These are phyloP conservation scores for Neurospora sp. DNA, from an alignment of 495 filamentous ascomycete genomes.

Conservation along the genomic window DNA sequence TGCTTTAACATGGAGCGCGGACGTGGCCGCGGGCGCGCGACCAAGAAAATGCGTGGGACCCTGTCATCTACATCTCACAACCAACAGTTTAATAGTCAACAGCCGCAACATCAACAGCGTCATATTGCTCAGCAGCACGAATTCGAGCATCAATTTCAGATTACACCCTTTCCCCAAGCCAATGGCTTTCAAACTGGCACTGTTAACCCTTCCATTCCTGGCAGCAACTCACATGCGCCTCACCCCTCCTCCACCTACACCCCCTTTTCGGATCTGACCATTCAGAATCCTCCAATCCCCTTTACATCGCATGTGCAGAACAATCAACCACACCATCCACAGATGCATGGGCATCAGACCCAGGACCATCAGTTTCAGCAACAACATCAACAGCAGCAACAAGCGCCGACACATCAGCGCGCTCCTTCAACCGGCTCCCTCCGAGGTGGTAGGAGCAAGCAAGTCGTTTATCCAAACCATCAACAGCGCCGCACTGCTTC, in stretches of 20 bases:
- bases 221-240: neutral
- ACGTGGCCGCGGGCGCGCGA: conserved; percentile 20
- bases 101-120: conserved; percentile 2
- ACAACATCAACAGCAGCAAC: conserved; percentile 1
- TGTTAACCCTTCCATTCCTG: neutral
- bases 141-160: neutral
- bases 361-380: neutral
- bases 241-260: neutral
- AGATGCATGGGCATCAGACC: neutral
- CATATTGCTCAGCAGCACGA: neutral
- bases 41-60: conserved; percentile 20
- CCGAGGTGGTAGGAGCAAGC: conserved; percentile 10
- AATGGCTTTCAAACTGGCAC: neutral
- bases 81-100: neutral
- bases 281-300: neutral
- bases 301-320: neutral
- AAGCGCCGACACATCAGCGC: neutral
- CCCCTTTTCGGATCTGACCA: neutral
- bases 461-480: neutral
- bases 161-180: neutral
- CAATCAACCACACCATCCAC: neutral
- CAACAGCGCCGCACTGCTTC: conserved; percentile 8
- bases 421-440: conserved; percentile 6
- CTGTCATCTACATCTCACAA: conserved; percentile 9
- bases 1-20: conserved; percentile 18